These are phyloP conservation scores for Pythium brachiatum DNA, from an alignment of 352 stramenopile genomes.

Conservation along the genomic window DNA sequence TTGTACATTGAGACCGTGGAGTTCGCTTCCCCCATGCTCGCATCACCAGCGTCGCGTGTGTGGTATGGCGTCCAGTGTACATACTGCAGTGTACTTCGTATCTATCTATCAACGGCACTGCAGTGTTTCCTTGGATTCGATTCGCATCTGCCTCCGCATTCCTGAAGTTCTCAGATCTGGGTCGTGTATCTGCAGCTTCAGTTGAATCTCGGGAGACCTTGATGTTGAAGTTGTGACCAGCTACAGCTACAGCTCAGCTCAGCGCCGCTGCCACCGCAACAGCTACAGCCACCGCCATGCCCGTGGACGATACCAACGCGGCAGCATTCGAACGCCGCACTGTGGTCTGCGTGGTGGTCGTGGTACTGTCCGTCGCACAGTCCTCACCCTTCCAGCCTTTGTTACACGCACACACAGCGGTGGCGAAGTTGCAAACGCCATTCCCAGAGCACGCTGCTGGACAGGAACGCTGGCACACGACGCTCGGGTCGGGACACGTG, in stretches of 20 bases:
- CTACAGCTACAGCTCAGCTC: background rate
- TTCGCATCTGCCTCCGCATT: background rate
- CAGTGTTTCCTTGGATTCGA: no score
- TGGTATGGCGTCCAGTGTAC: background rate
- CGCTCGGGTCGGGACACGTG: slow-evolving; percentile 60
- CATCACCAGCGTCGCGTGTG: no score
- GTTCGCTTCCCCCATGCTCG: background rate
- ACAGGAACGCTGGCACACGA: slow-evolving; percentile 49
- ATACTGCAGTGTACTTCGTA: no score
- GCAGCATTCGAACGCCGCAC: background rate
- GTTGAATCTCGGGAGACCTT: slow-evolving; percentile 2
- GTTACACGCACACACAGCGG: slow-evolving; percentile 27
- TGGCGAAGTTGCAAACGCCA: slow-evolving; percentile 30
- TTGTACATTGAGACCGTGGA: background rate
- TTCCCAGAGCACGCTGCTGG: slow-evolving; percentile 31
- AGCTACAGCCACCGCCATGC: no score
- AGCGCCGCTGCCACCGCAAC: background rate
- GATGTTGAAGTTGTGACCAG: slow-evolving; percentile 1
- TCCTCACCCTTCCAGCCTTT: slow-evolving; percentile 26
- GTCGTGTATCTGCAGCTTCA: background rate
- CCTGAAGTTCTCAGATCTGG: slow-evolving; percentile 25
- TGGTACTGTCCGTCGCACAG: slow-evolving; percentile 22
- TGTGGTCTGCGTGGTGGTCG: slow-evolving; percentile 14
- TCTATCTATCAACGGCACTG: no score
- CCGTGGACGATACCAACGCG: background rate